These are phyloP conservation scores for Talaromyces sp. DNA, from an alignment of 2,329 filamentous ascomycete genomes.

Conservation along the genomic window DNA sequence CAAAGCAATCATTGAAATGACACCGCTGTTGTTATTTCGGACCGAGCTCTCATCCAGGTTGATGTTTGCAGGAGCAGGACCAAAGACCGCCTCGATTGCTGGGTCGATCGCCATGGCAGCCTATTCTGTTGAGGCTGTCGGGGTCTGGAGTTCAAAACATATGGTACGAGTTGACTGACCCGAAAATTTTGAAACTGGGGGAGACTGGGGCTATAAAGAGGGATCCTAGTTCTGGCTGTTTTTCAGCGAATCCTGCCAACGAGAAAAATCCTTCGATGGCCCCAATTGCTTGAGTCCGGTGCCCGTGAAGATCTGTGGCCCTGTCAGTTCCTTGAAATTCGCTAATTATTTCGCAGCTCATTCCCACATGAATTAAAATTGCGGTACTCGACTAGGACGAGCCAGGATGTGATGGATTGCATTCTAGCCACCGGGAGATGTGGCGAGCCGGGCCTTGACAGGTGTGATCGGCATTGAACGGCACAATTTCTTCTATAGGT, in stretches of 20 bases:
- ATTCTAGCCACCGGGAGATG: neutral
- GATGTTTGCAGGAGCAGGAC: constrained; percentile 11
- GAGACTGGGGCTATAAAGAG: neutral
- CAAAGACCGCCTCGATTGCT: constrained; percentile 16
- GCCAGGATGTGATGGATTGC: neutral
- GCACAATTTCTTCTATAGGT: neutral
- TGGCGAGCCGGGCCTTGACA: neutral
- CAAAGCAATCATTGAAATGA: constrained; percentile 17
- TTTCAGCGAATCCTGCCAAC: neutral
- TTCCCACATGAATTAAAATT: too few species aligned
- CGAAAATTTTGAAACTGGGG: neutral
- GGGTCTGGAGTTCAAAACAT: neutral
- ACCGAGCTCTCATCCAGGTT: constrained; percentile 11
- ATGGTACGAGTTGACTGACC: neutral
- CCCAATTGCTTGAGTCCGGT: neutral
- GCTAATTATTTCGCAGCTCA: neutral
- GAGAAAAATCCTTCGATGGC: too few species aligned
- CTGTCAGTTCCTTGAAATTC: neutral
- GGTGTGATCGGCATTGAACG: neutral
- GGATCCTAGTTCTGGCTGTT: neutral
- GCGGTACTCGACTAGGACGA: neutral
- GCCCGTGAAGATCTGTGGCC: neutral
- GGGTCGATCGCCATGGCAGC: constrained; percentile 12
- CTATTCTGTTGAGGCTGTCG: constrained; percentile 3
- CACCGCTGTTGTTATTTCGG: constrained; percentile 12